Evolutionary conservation across 345 rosid species (phyloP).

Genomic region (Gossypium anomalum): DNA sequence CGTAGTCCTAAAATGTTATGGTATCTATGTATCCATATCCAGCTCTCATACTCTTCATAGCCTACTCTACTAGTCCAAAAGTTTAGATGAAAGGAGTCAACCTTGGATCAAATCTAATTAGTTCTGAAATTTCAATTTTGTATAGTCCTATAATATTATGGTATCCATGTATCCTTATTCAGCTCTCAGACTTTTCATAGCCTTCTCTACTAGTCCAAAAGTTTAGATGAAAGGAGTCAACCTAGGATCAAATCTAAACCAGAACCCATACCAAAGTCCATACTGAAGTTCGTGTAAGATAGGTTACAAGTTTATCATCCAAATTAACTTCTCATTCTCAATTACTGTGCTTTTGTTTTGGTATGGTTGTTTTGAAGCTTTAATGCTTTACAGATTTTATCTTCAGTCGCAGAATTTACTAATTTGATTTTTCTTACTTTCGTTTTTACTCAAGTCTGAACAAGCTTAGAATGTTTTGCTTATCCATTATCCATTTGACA

Average conservation of each 20-base stretch:
- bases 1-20: background rate
- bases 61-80: background rate
- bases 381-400: background rate
- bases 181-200: background rate
- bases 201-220: background rate
- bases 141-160: background rate
- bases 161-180: background rate
- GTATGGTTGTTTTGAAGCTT: constrained; percentile 7
- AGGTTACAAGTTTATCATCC: background rate
- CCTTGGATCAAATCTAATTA: background rate
- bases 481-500: background rate
- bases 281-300: background rate
- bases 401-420: background rate
- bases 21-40: background rate
- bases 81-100: background rate
- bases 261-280: background rate
- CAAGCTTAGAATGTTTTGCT: background rate
- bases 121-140: background rate
- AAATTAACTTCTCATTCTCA: constrained; percentile 1
- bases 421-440: background rate
- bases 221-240: background rate
- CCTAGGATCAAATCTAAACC: background rate
- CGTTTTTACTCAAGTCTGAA: background rate
- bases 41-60: background rate
- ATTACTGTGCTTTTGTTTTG: background rate